These are phyloP conservation scores for Cercophora newfieldiana DNA, from an alignment of 495 filamentous ascomycete genomes.

Conservation along the genomic window DNA sequence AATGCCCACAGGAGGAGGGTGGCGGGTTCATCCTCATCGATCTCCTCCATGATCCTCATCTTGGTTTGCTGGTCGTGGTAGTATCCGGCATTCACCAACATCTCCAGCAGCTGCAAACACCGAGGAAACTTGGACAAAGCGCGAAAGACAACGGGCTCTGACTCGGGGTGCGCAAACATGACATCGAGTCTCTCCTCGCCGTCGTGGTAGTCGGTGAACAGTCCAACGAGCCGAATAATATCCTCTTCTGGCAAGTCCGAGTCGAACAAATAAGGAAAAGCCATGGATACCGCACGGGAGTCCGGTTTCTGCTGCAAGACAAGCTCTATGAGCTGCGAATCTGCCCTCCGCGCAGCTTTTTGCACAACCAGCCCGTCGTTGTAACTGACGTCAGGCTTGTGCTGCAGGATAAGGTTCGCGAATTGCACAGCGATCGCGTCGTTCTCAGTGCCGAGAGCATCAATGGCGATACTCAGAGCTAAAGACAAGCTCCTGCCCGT, in stretches of 20 bases:
- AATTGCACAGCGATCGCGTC: conserved; percentile 38
- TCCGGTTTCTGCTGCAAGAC: conserved; percentile 41
- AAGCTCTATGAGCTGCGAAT: conserved; percentile 39
- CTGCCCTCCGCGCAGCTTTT: conserved; percentile 41
- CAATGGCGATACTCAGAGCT: conserved; percentile 39
- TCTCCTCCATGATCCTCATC: conserved; percentile 35
- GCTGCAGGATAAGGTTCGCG: conserved; percentile 35
- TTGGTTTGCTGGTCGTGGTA: conserved; percentile 46
- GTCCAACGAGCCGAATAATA: conserved; percentile 35
- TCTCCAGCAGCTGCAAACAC: conserved; percentile 41
- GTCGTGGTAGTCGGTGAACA: conserved; percentile 45
- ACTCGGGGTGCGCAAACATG: conserved; percentile 33
- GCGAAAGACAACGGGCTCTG: conserved; percentile 42
- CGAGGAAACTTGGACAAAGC: conserved; percentile 47
- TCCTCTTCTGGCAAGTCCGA: conserved; percentile 38
- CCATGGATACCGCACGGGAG: conserved; percentile 40
- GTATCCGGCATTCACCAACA: conserved; percentile 47
- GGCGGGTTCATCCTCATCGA: conserved; percentile 44
- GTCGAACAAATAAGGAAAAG: conserved; percentile 47
- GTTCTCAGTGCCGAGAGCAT: conserved; percentile 33
- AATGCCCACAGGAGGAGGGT: conserved; percentile 49
- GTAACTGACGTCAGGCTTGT: conserved; percentile 42
- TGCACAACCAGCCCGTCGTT: conserved; percentile 43
- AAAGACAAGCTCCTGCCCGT: conserved; percentile 40
- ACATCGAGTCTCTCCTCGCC: conserved; percentile 45